These are phyloP conservation scores for Tylopilus intermedius DNA, from an alignment of 768 basidiomycete genomes.

Conservation along the genomic window DNA sequence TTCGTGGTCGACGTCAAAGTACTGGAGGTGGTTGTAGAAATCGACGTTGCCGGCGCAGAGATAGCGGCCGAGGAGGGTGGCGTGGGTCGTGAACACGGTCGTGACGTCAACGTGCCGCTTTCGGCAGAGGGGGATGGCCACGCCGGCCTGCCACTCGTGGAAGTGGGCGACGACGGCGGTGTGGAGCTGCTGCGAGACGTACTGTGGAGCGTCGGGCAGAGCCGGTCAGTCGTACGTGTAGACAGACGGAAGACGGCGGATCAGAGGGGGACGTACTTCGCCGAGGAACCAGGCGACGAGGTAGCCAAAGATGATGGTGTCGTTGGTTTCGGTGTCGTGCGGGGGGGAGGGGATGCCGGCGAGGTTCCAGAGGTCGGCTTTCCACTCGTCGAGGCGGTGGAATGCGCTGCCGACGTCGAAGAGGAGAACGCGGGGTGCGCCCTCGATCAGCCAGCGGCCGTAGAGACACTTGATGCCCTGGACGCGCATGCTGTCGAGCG, in stretches of 20 bases:
- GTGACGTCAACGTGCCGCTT: slow-evolving; percentile 98
- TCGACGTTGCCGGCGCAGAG: slow-evolving; percentile 97
- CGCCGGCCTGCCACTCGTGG: slow-evolving; percentile 99
- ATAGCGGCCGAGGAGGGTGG: slow-evolving; percentile 96
- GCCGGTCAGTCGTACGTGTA: slow-evolving; percentile 1
- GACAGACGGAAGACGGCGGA: slow-evolving; percentile 6
- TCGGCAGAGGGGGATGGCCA: slow-evolving; percentile 90
- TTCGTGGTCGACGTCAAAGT: slow-evolving; percentile 99
- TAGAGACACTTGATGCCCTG: slow-evolving; percentile 93
- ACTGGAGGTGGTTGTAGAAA: slow-evolving; percentile 99
- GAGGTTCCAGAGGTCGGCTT: slow-evolving; percentile 95
- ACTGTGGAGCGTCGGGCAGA: slow-evolving; percentile 40
- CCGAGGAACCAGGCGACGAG: slow-evolving; percentile 99
- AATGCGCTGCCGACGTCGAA: slow-evolving; percentile 92
- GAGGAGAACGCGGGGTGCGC: slow-evolving; percentile 88
- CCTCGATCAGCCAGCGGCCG: slow-evolving; percentile 98
- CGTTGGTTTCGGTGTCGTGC: slow-evolving; percentile 96
- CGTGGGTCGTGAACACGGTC: slow-evolving; percentile 98
- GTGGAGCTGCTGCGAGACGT: slow-evolving; percentile 71
- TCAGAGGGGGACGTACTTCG: slow-evolving; percentile 55
- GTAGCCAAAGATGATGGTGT: slow-evolving; percentile 96
- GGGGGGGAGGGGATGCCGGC: slow-evolving; percentile 97
- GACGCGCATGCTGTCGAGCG: slow-evolving; percentile 77
- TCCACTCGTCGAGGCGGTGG: slow-evolving; percentile 94
- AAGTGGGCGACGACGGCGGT: slow-evolving; percentile 95